Evolutionary conservation across 2,329 filamentous ascomycete species (phyloP).

Genomic region (Cercospora canescens): DNA sequence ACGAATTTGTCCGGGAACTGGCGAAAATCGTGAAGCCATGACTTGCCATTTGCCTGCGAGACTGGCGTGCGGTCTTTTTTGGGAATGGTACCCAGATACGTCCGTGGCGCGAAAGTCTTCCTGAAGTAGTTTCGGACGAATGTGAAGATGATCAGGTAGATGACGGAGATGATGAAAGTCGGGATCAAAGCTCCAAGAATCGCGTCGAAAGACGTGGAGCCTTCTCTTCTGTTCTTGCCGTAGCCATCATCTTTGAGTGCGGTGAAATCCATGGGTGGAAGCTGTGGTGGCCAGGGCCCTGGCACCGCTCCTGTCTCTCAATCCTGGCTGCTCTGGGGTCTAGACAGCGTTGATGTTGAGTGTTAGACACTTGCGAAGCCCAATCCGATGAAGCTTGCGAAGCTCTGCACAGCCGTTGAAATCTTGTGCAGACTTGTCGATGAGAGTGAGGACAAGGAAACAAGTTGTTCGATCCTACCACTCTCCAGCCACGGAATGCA

Average conservation of each 20-base stretch:
- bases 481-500: not conserved
- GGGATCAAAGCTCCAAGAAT: slow-evolving; percentile 37
- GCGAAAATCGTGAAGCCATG: slow-evolving; percentile 53
- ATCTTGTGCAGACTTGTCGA: not conserved
- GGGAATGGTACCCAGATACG: slow-evolving; percentile 35
- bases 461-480: not conserved
- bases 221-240: slow-evolving; percentile 29
- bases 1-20: slow-evolving; percentile 47
- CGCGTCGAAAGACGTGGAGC: slow-evolving; percentile 32
- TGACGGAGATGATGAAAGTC: slow-evolving; percentile 31
- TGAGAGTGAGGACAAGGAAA: not conserved
- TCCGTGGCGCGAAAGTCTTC: slow-evolving; percentile 36
- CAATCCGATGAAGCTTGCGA: not conserved
- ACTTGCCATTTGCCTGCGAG: slow-evolving; percentile 24
- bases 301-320: not conserved
- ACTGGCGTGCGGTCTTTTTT: slow-evolving; percentile 35
- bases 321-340: not conserved
- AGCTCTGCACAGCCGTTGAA: not conserved
- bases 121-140: slow-evolving; percentile 33
- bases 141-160: slow-evolving; percentile 33
- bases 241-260: slow-evolving; percentile 21
- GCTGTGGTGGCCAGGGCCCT: not conserved
- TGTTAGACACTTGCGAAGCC: not conserved
- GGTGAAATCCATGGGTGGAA: slow-evolving; percentile 12
- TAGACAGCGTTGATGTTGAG: not conserved